Evolutionary conservation across 2,329 filamentous ascomycete genomes (phyloP), one percentile per base, ranked within the genome.

Genomic region (Neobulgaria alba): DNA sequence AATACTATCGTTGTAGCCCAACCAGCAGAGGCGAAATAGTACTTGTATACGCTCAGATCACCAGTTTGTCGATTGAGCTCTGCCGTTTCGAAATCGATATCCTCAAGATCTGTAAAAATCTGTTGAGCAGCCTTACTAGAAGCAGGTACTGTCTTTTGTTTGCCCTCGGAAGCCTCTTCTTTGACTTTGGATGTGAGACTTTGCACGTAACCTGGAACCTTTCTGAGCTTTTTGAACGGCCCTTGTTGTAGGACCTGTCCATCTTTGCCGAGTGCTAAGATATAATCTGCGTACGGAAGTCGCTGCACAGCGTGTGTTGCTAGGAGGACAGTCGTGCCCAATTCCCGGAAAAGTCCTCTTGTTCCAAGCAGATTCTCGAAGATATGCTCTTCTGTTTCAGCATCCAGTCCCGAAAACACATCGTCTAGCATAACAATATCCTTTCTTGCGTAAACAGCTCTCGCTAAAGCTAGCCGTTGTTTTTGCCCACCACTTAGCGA

Each of bases 381-480:
- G 4, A 46, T 33, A 9, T 33, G 30, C 8, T 34, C 38, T 35
- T 44, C 40, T 15, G 48, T 51, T 20, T 40, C 37, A 21, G 41
- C 35, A 34, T 52, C 49, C 9, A 52, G 43, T 3, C 47, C 49
- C 17, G 39, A 45, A 30, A 52, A 52, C 3, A 50, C 36, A 36
- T 52, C 49, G 29, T 52, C 49, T 3, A 52, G 34, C 16, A 52
- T 38, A 10, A 47, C 30, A 9, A 51, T 29, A 19, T 47, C 38
- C 36, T 48, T 32, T 19, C 12, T 42, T 18, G 56, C 55, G 63
- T 72, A 38, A 19, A 61, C 54, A 9, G 59, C 56, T 18, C 79
- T 69, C n/a, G 79, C 79, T 49, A 83, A 81, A 48, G 81, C 82
- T 49, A 83, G 57, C 4, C 79, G 71, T 54, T 81, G 77, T 31